phyloP scores from a whole-genome alignment of 2,329 filamentous ascomycete genomes.

The Aspergillus felis region DNA sequence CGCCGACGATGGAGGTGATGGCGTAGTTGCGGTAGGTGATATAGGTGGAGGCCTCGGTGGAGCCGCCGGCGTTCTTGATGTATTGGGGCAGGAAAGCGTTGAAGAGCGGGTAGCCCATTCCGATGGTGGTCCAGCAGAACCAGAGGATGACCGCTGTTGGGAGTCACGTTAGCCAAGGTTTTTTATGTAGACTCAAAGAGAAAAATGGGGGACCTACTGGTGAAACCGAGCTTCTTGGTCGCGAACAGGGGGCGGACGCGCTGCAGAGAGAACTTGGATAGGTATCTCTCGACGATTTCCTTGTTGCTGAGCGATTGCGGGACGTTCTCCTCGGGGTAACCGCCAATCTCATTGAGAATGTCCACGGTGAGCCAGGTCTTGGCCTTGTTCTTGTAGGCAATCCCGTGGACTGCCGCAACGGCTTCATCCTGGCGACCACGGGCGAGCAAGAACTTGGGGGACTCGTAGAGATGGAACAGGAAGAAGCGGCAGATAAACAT shows the following conservation, averaged over 20 bases:
- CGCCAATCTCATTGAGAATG: constrained; percentile 54
- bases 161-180: constrained; percentile 30
- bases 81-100: constrained; percentile 90
- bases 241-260: constrained; percentile 63
- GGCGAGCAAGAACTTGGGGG: constrained; percentile 76
- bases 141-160: constrained; percentile 59
- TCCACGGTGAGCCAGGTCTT: constrained; percentile 76
- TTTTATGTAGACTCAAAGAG: not conserved
- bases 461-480: constrained; percentile 77
- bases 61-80: constrained; percentile 56
- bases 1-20: constrained; percentile 71
- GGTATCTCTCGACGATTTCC: constrained; percentile 55
- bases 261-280: constrained; percentile 64
- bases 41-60: constrained; percentile 34
- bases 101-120: constrained; percentile 84
- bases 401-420: constrained; percentile 72
- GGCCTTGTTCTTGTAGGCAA: constrained; percentile 65
- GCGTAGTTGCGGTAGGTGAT: constrained; percentile 72
- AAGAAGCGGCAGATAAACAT: constrained; percentile 80
- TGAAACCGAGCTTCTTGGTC: constrained; percentile 45
- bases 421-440: constrained; percentile 74
- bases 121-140: constrained; percentile 79
- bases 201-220: constrained; percentile 38
- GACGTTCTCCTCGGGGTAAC: constrained; percentile 41
- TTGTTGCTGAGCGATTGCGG: constrained; percentile 39